phyloP scores from a whole-genome alignment of 345 rosid genomes.

The Eucalyptus curtisii region DNA sequence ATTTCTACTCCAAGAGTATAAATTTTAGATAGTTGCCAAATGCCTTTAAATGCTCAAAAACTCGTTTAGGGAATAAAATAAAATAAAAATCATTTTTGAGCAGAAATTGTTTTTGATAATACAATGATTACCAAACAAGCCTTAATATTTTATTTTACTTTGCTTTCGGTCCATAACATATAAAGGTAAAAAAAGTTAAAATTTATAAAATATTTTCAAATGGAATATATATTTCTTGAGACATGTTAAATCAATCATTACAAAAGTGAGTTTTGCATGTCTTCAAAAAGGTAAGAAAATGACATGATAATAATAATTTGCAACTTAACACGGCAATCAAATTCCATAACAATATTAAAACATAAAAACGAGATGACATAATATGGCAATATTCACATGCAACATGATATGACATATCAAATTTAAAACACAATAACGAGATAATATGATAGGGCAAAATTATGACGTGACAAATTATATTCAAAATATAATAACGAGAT shows the following conservation, averaged over 20 bases:
- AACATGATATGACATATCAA: not conserved
- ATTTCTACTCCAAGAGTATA: too few species aligned
- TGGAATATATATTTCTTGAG: not conserved
- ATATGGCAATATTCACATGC: not conserved
- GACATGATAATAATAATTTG: not conserved
- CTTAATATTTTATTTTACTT: not conserved
- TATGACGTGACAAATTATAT: not conserved
- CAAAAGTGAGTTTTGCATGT: not conserved
- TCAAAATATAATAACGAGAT: not conserved
- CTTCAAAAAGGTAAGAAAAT: not conserved
- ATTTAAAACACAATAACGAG: not conserved
- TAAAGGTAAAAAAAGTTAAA: not conserved
- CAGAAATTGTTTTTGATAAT: fast-evolving
- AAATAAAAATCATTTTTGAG: too few species aligned
- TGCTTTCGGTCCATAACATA: not conserved
- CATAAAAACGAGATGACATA: not conserved
- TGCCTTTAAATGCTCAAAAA: too few species aligned
- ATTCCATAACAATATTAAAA: not conserved
- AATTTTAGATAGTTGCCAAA: too few species aligned
- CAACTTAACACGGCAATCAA: not conserved
- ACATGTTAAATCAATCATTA: not conserved
- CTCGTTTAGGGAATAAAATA: fast-evolving
- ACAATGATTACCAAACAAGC: too few species aligned
- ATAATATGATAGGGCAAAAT: not conserved
- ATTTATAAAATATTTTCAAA: not conserved